phyloP scores from a whole-genome alignment of 2,329 filamentous ascomycete genomes.

The Trichoderma koningiopsis region DNA sequence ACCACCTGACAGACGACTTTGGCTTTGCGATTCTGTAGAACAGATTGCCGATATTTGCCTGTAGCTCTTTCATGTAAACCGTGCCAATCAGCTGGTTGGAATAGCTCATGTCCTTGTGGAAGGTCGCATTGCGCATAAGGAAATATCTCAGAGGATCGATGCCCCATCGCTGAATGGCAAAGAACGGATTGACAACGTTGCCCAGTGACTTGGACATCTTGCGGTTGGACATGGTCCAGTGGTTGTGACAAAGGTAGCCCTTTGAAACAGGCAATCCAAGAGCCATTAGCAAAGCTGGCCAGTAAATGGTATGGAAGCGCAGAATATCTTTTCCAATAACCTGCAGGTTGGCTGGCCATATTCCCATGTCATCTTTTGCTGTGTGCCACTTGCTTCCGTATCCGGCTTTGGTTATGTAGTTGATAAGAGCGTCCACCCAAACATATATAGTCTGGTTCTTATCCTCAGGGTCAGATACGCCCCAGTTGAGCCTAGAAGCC shows the following conservation, averaged over 20 bases:
- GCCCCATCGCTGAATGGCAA: slow-evolving; percentile 85
- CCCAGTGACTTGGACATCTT: slow-evolving; percentile 98
- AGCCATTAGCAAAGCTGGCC: slow-evolving; percentile 94
- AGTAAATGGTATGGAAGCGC: slow-evolving; percentile 96
- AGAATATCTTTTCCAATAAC: slow-evolving; percentile 96
- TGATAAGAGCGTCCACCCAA: slow-evolving; percentile 94
- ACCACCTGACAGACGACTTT: slow-evolving; percentile 61
- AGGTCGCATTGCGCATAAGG: slow-evolving; percentile 76
- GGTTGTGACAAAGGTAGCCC: slow-evolving; percentile 82
- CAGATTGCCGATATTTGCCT: slow-evolving; percentile 79
- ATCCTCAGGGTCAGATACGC: slow-evolving; percentile 85
- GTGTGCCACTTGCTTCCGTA: slow-evolving; percentile 67
- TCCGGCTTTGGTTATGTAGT: slow-evolving; percentile 86
- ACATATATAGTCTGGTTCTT: slow-evolving; percentile 91
- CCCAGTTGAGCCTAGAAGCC: slow-evolving; percentile 76
- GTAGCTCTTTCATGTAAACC: slow-evolving; percentile 78
- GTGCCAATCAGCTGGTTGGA: slow-evolving; percentile 74
- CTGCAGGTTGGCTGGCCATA: slow-evolving; percentile 91
- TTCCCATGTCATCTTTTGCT: slow-evolving; percentile 59
- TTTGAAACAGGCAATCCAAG: slow-evolving; percentile 77
- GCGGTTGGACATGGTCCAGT: slow-evolving; percentile 88
- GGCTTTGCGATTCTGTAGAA: slow-evolving; percentile 68
- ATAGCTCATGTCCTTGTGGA: slow-evolving; percentile 80
- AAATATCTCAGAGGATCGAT: slow-evolving; percentile 89
- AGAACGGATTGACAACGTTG: slow-evolving; percentile 93